A percentile compares a stretch with the other conserved stretches of the same genome.
These are phyloP conservation scores for Isabelozyma pseudorhagii DNA, from an alignment of 805 yeast genomes.

Conservation along the genomic window DNA sequence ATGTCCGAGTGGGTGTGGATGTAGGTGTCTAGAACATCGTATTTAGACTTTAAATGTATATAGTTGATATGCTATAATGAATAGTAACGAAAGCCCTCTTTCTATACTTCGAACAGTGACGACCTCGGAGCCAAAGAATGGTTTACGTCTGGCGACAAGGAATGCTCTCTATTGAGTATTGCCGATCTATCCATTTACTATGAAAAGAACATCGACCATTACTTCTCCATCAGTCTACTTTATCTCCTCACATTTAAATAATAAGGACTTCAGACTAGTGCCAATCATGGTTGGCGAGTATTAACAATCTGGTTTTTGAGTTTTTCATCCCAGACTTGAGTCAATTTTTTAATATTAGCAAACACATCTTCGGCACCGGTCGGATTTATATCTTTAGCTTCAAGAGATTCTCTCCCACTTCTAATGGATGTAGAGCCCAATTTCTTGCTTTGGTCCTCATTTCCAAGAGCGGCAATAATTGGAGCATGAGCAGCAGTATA, in stretches of 20 bases:
- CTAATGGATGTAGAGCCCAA: slow-evolving; percentile 68
- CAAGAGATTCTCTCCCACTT: slow-evolving; percentile 64
- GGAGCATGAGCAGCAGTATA: slow-evolving; percentile 90
- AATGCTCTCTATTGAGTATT: too few relatives aligned
- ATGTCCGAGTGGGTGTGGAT: slow-evolving; percentile 88
- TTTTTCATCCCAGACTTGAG: slow-evolving; percentile 69
- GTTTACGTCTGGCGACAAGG: too few relatives aligned
- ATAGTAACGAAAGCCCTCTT: too few relatives aligned
- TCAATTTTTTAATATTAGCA: slow-evolving; percentile 56
- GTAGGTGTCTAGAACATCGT: slow-evolving; percentile 50
- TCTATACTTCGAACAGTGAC: too few relatives aligned
- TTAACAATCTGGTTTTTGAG: slow-evolving; percentile 70
- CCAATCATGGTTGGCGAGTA: slow-evolving; percentile 29
- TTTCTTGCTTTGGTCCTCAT: slow-evolving; percentile 51
- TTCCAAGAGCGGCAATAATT: slow-evolving; percentile 48
- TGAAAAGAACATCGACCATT: too few relatives aligned
- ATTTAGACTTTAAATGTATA: background rate
- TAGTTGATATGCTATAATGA: too few relatives aligned
- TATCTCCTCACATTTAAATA: too few relatives aligned
- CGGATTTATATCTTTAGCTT: slow-evolving; percentile 51
- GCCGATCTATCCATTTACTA: too few relatives aligned
- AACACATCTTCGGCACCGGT: slow-evolving; percentile 68
- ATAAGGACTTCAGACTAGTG: too few relatives aligned
- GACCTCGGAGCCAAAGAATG: too few relatives aligned
- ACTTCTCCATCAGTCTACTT: too few relatives aligned